Percentiles rank a stretch among this genome's conserved stretches.
Conservation (phyloP, 2,329 filamentous ascomycete genomes). For the Claviceps monticola region DNA sequence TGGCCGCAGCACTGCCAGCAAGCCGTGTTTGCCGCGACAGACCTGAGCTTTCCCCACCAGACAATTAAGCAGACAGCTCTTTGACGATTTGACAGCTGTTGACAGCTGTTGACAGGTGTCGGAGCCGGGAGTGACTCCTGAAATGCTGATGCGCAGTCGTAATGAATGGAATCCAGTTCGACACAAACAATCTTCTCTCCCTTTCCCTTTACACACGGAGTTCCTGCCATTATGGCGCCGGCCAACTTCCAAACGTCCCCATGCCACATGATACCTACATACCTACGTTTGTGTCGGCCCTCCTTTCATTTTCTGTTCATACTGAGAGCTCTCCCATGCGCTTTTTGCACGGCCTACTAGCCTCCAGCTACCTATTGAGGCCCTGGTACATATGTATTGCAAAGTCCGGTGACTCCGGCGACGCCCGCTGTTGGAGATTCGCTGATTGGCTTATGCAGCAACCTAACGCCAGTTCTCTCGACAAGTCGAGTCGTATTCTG, state of each 20-base stretch:
- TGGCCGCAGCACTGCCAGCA: slow-evolving; percentile 9
- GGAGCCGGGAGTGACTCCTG: neutral
- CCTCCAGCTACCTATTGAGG: too few relatives aligned
- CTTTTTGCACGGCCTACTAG: neutral
- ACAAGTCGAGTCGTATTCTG: neutral
- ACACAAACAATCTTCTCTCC: too few relatives aligned
- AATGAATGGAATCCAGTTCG: too few relatives aligned
- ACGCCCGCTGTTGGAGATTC: neutral
- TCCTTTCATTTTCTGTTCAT: neutral
- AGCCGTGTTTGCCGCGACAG: slow-evolving; percentile 11
- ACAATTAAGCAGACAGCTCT: neutral
- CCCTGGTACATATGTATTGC: too few relatives aligned
- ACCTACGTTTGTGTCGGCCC: too few relatives aligned
- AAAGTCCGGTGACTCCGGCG: neutral
- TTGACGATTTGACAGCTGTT: neutral
- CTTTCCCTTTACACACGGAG: too few relatives aligned
- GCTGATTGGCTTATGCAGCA: neutral
- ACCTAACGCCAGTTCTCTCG: neutral
- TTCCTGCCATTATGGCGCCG: too few relatives aligned
- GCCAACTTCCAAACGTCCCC: too few relatives aligned
- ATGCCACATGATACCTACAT: too few relatives aligned
- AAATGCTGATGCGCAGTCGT: neutral
- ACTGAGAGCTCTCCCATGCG: neutral
- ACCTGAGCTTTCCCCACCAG: neutral
- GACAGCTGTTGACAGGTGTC: neutral